phyloP scores from a whole-genome alignment of 1,139 yeast species.

The Dujonia santamariae region DNA sequence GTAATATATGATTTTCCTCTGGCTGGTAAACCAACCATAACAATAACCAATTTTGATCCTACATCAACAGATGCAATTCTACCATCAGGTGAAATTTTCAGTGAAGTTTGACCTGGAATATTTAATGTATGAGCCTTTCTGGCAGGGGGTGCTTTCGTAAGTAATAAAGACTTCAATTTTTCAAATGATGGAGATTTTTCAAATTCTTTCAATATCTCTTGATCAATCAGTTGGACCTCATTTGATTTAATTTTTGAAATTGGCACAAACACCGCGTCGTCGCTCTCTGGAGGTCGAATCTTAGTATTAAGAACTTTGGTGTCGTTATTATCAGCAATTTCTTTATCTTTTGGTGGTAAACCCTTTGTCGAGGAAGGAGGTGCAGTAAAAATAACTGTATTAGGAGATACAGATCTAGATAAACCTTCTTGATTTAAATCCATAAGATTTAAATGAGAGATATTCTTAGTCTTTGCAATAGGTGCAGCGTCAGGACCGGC shows the following conservation, averaged over 20 bases:
- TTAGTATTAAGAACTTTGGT: no score
- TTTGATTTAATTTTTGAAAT: no score
- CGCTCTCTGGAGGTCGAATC: no score
- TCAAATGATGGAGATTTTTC: constrained; percentile 44
- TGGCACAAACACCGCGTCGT: no score
- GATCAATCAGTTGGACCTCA: no score
- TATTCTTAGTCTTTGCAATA: constrained; percentile 30
- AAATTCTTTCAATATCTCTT: no score
- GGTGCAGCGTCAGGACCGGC: constrained; percentile 6
- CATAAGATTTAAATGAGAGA: constrained; percentile 41
- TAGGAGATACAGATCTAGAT: constrained; percentile 9
- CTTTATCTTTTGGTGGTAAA: no score
- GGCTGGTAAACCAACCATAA: constrained; percentile 94
- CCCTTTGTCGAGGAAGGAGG: not conserved
- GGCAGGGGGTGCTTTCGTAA: constrained; percentile 39
- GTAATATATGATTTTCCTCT: constrained; percentile 92
- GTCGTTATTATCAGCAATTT: no score
- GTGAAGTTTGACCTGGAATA: constrained; percentile 88
- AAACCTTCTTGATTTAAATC: no score
- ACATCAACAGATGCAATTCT: constrained; percentile 67
- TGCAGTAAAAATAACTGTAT: not conserved
- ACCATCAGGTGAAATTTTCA: constrained; percentile 82
- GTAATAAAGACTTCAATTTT: constrained; percentile 33
- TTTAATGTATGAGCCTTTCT: constrained; percentile 75
- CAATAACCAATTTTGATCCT: constrained; percentile 83